These are phyloP conservation scores for Aspergillus carbonarius DNA, from an alignment of 2,329 filamentous ascomycete genomes.

Conservation along the genomic window DNA sequence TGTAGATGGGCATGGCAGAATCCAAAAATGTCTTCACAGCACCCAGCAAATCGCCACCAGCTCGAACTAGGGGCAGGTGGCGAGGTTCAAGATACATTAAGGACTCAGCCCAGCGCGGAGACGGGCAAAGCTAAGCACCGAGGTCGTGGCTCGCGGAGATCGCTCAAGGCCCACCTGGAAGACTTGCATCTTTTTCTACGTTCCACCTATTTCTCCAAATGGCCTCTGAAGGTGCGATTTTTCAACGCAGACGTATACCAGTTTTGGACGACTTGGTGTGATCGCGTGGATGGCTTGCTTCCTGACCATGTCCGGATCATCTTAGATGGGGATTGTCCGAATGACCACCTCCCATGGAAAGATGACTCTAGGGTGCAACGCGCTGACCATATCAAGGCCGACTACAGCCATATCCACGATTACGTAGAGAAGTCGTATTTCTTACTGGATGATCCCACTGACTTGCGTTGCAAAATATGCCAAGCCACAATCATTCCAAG, in stretches of 20 bases:
- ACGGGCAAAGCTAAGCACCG: constrained; percentile 41
- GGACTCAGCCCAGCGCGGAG: constrained; percentile 34
- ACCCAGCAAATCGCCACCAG: constrained; percentile 37
- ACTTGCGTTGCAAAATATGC: constrained; percentile 53
- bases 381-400: constrained; percentile 51
- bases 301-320: constrained; percentile 53
- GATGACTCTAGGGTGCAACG: constrained; percentile 32
- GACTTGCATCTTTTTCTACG: constrained; percentile 80
- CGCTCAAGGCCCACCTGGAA: constrained; percentile 67
- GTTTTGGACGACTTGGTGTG: constrained; percentile 65
- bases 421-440: constrained; percentile 54
- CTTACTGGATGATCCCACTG: constrained; percentile 39
- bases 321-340: constrained; percentile 48
- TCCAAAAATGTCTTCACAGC: constrained; percentile 68
- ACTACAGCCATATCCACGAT: constrained; percentile 51
- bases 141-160: constrained; percentile 53
- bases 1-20: constrained; percentile 88
- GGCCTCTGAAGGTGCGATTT: constrained; percentile 81
- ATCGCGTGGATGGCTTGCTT: constrained; percentile 50
- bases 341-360: constrained; percentile 1
- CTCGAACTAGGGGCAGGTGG: constrained; percentile 60
- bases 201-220: constrained; percentile 74
- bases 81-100: constrained; percentile 31
- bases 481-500: constrained; percentile 35
- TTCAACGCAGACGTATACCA: constrained; percentile 68